These are phyloP conservation scores for Tulasnella sp. DNA, from an alignment of 768 basidiomycete genomes.

Conservation along the genomic window DNA sequence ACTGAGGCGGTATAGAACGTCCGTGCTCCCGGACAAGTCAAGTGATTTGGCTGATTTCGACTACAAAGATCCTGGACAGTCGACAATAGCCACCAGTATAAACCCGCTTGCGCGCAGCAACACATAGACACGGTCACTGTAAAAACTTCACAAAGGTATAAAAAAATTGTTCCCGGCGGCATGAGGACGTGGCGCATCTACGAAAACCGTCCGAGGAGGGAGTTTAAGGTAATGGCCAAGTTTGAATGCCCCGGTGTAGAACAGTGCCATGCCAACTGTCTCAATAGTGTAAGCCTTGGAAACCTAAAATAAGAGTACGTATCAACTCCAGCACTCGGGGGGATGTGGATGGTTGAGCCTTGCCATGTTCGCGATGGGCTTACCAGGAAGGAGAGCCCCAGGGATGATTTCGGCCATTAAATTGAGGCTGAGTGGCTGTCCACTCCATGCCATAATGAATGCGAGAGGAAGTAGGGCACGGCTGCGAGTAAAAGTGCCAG, in stretches of 20 bases:
- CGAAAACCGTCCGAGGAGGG: slow-evolving; percentile 45
- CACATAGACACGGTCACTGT: background rate
- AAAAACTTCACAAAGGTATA: background rate
- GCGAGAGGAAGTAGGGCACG: slow-evolving; percentile 45
- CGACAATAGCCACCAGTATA: slow-evolving; percentile 42
- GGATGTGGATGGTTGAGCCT: slow-evolving; percentile 29
- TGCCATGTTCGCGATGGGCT: slow-evolving; percentile 46
- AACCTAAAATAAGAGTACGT: slow-evolving; percentile 35
- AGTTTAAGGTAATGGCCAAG: slow-evolving; percentile 51
- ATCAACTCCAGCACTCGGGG: background rate
- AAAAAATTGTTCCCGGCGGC: slow-evolving; percentile 38
- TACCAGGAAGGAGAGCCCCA: slow-evolving; percentile 44
- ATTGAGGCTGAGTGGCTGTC: slow-evolving; percentile 42
- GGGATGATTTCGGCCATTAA: slow-evolving; percentile 45
- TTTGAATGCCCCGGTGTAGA: slow-evolving; percentile 41
- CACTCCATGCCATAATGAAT: slow-evolving; percentile 46
- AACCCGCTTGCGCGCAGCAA: slow-evolving; percentile 39
- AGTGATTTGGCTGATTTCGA: slow-evolving; percentile 35
- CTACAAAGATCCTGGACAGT: slow-evolving; percentile 44
- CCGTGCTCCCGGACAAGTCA: slow-evolving; percentile 42
- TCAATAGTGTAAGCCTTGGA: slow-evolving; percentile 43
- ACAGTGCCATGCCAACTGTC: slow-evolving; percentile 35
- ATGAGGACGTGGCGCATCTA: slow-evolving; percentile 39
- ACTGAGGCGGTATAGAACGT: too few relatives aligned
- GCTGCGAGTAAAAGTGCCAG: slow-evolving; percentile 40